A percentile compares a stretch with the other conserved stretches of the same genome.
phyloP scores from a whole-genome alignment of 768 basidiomycete genomes.

The Cystoderma amianthinum region DNA sequence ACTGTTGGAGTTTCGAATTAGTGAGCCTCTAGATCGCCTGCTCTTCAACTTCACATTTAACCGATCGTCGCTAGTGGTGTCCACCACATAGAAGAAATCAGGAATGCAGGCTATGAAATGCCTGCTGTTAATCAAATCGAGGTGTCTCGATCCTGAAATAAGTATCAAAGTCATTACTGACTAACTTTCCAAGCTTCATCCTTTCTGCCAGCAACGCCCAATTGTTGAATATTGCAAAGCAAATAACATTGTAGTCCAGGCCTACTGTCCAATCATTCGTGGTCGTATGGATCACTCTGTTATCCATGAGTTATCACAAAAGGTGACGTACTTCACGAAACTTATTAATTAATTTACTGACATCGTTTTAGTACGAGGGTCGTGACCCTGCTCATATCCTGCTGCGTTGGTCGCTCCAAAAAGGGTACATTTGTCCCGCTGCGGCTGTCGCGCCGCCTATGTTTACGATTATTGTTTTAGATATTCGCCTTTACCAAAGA shows the following conservation, averaged over 20 bases:
- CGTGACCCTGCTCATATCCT: slow-evolving; percentile 74
- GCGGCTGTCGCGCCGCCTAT: not conserved
- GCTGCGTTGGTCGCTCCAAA: slow-evolving; percentile 87
- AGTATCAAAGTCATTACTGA: slow-evolving; percentile 30
- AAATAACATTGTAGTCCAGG: slow-evolving; percentile 57
- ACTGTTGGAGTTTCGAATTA: slow-evolving; percentile 83
- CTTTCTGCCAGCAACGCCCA: slow-evolving; percentile 22
- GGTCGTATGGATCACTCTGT: slow-evolving; percentile 48
- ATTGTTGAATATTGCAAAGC: slow-evolving; percentile 70
- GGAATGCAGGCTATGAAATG: slow-evolving; percentile 47
- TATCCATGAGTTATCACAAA: slow-evolving; percentile 47
- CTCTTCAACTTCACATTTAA: no score
- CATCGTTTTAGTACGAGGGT: slow-evolving; percentile 30
- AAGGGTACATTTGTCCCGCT: slow-evolving; percentile 36
- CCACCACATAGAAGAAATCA: slow-evolving; percentile 72
- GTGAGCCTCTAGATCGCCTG: slow-evolving; percentile 29
- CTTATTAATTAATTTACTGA: not conserved
- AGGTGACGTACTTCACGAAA: slow-evolving; percentile 29
- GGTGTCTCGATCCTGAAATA: slow-evolving; percentile 23
- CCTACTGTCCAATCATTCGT: slow-evolving; percentile 72
- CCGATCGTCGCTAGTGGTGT: no score
- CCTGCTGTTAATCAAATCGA: slow-evolving; percentile 83
- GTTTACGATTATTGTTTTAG: slow-evolving; percentile 25
- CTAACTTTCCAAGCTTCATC: slow-evolving; percentile 19
- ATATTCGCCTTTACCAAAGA: slow-evolving; percentile 80